Conservation (phyloP, 371 early-diverging fungal species). For the Actinomucor elegans region DNA sequence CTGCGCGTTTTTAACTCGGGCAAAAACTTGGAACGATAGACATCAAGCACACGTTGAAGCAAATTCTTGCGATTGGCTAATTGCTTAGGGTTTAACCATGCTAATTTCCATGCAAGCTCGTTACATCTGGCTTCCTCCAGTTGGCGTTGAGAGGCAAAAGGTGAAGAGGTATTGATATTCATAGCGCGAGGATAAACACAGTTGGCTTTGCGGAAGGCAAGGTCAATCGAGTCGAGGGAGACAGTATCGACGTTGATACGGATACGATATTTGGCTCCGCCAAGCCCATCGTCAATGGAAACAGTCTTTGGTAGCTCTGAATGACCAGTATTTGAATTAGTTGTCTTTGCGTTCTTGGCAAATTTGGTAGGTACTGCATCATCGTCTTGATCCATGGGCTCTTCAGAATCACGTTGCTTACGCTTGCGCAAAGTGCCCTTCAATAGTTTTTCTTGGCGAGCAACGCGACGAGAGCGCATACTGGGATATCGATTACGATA, state of each 20-base stretch:
- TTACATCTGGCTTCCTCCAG: conserved; percentile 49
- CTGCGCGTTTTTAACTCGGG: conserved; percentile 42
- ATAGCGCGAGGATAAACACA: conserved; percentile 52
- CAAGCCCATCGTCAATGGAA: conserved; percentile 23
- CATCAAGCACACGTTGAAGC: conserved; percentile 48
- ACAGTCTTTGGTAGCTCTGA: conserved; percentile 26
- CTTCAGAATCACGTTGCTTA: conserved; percentile 27
- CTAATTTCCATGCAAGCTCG: conserved; percentile 51
- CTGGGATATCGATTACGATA: conserved; percentile 85
- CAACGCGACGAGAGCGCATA: conserved; percentile 75
- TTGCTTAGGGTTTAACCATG: conserved; percentile 52
- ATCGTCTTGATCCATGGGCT: not conserved
- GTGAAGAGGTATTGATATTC: conserved; percentile 27
- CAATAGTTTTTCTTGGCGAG: conserved; percentile 74
- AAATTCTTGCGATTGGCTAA: conserved; percentile 45
- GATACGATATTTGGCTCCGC: conserved; percentile 28
- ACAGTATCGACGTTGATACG: conserved; percentile 49
- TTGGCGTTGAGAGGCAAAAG: conserved; percentile 33
- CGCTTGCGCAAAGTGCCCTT: conserved; percentile 46
- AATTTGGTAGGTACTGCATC: not conserved
- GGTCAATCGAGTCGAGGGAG: conserved; percentile 39
- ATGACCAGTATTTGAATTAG: not conserved
- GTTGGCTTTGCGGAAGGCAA: conserved; percentile 37
- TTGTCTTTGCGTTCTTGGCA: conserved; percentile 1
- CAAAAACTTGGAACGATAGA: conserved; percentile 42